Evolutionary conservation across 164 flowering plant species (phyloP), one percentile per base, ranked within the genome.

Genomic region (Magnolia kwangsiensis): DNA sequence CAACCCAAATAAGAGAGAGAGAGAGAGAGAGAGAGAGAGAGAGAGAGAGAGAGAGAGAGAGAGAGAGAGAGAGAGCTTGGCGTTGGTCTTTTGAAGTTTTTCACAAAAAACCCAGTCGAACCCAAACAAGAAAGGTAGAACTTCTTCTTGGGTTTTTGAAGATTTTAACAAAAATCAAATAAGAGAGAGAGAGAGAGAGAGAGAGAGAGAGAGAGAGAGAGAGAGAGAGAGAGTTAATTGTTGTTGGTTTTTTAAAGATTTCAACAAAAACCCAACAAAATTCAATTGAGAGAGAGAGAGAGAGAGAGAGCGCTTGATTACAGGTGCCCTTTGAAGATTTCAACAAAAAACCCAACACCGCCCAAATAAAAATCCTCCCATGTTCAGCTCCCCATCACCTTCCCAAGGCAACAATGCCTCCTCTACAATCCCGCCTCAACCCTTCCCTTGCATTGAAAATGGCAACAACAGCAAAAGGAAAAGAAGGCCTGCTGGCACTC

Each of bases 401-500:
- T 73, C 76, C 31, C 76, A 63, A 72, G 81, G 82, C 75, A 81
- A 77, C 74, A 82, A 77, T 71, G 71, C 85, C 64, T 76, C 87
- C 27, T 67, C 86, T 1, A 69, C 81, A 23, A 24, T 67, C 75
- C 84, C 85, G 45, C 71, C 84, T 23, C 88, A 85, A 69, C 80
- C 85, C 8, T 84, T 85, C 65, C 73, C 83, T 29, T 84, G 89
- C 78, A 75, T 81, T 20, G 91, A 87, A 11, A 85, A 82, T 83
- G 87, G 84, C 24, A 86, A 67, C 55, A 81, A 18, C 78, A 89
- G 81, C 75, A 91, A 91, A 75, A 76, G 92, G 37, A 91, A 91
- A 73, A 73, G 95, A 79, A 79, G 95, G 63, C 95, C 95, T 0
- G 95, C 95, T 0, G 95, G 95, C 8, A 91, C 95, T 69, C 95